Base-by-base conservation (phyloP, 768 basidiomycete species). In the Pleurotus salmoneostramineus region DNA sequence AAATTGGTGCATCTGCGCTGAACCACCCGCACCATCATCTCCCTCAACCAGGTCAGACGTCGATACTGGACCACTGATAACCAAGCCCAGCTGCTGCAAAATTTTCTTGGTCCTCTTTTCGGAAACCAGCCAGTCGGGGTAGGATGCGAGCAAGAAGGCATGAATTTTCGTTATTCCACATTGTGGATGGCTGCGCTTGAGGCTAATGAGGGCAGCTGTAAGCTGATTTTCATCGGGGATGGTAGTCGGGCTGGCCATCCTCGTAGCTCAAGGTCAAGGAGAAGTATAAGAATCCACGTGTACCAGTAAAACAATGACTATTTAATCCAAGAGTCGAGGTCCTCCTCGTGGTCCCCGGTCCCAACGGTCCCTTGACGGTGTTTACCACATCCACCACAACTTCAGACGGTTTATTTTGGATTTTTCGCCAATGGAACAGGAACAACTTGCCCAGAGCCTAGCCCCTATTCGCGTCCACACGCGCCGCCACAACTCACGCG, bases 31-130 rank as follows among this genome's bases (percentile, higher is more conserved):
- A 6, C 35, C 42, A 12, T 54, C 42, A 15, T 48, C 60, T 58
- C 3, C 35, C 61, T 55, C 35, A 11, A 17, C 52, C 40, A 42
- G 35, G 58, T 62, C 60, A 17, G 27, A 36, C 35, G 45, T 44
- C 58, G 51, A 21, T 51, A 48, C 5, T 31, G 67, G 51, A 27
- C 66, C 63, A 45, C 57, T 44, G 15, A 75, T 66, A 17, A 82
- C 70, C 34, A 87, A 73, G 0, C 83, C 84, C 58, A 83, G 80
- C 15, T 66, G 73, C 61, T 89, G 86, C 1, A 94, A 72, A 49
- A 89, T 72, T 69, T 90, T 93, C 48, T 85, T 74, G 3, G 88
- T 79, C 21, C 93, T 82, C 65, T 93, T 94, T 70, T 95, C 93
- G 68, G 90, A 91, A 61, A 94, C 89, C 0, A 79, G 69, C 91